Evolutionary conservation across 2,329 filamentous ascomycete species (phyloP).

Genomic region (Colletotrichum sp.): DNA sequence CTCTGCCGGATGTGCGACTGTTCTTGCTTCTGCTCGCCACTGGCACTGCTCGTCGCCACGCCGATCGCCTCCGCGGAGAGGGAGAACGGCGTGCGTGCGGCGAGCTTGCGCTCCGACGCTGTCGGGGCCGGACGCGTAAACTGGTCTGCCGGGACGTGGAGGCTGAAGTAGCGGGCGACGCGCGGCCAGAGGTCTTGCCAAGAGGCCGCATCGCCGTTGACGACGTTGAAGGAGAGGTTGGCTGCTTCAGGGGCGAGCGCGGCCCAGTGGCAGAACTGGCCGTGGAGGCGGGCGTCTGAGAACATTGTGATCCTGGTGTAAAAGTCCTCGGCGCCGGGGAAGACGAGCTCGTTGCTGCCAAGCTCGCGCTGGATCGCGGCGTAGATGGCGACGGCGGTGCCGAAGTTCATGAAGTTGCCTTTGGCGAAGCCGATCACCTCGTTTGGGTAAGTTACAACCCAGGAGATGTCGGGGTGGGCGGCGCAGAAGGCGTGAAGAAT

Average conservation of each 20-base stretch:
- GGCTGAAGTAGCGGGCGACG: constrained; percentile 37
- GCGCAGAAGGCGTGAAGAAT: constrained; percentile 35
- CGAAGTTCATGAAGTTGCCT: constrained; percentile 45
- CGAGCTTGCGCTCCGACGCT: constrained; percentile 25
- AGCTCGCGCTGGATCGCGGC: constrained; percentile 38
- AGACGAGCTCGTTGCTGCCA: constrained; percentile 30
- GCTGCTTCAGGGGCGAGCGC: constrained; percentile 27
- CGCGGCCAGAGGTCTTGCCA: constrained; percentile 48
- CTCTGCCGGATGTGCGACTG: constrained; percentile 36
- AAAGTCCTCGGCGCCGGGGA: constrained; percentile 38
- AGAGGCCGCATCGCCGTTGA: constrained; percentile 44
- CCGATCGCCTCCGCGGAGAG: constrained; percentile 30
- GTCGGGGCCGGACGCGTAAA: constrained; percentile 22
- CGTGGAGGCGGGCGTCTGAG: constrained; percentile 37
- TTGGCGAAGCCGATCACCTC: constrained; percentile 36
- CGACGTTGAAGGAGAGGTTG: constrained; percentile 46
- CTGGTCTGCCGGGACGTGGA: constrained; percentile 34
- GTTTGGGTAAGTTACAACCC: constrained; percentile 35
- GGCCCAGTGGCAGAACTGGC: constrained; percentile 18
- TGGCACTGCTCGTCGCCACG: constrained; percentile 24
- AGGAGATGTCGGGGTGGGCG: constrained; percentile 12
- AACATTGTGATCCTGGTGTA: constrained; percentile 37
- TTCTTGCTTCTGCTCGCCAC: constrained; percentile 22
- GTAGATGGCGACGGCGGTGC: constrained; percentile 44
- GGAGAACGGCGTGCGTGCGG: constrained; percentile 31